Percentiles rank a stretch among this genome's conserved stretches.
These are phyloP conservation scores for Sarocladiaceae sp. DNA, from an alignment of 2,329 filamentous ascomycete species.

Conservation along the genomic window DNA sequence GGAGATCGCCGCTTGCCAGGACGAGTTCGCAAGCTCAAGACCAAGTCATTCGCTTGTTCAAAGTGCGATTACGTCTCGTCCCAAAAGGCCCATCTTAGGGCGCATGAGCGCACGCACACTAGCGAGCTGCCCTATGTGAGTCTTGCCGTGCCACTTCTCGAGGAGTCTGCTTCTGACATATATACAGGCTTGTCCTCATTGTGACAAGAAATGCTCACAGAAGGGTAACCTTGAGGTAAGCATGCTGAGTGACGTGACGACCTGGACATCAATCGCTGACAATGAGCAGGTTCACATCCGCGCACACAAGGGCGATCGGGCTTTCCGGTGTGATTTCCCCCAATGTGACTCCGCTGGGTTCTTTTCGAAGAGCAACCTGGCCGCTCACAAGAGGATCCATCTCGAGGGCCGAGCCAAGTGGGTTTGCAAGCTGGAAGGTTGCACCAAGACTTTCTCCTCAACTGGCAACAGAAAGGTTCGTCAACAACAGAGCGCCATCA, in stretches of 20 bases:
- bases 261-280: background rate
- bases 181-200: constrained; percentile 30
- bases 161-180: background rate
- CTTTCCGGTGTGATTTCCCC: constrained; percentile 63
- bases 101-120: constrained; percentile 83
- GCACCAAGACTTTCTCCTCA: constrained; percentile 84
- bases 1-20: background rate
- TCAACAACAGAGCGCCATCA: background rate
- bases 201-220: constrained; percentile 80
- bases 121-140: constrained; percentile 87
- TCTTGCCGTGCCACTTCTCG: constrained; percentile 14
- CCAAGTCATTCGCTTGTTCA: constrained; percentile 57
- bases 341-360: constrained; percentile 73
- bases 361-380: constrained; percentile 80
- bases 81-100: constrained; percentile 90
- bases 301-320: constrained; percentile 82
- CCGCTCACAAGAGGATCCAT: constrained; percentile 79
- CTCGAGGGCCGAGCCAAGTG: constrained; percentile 68
- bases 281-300: constrained; percentile 70
- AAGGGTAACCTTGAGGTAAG: constrained; percentile 82
- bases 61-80: constrained; percentile 77
- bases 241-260: constrained; percentile 6
- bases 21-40: constrained; percentile 11
- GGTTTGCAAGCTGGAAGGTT: constrained; percentile 75
- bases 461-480: constrained; percentile 85